These are phyloP conservation scores for Boletus tylopilopsis DNA, from an alignment of 768 basidiomycete species.

Conservation along the genomic window DNA sequence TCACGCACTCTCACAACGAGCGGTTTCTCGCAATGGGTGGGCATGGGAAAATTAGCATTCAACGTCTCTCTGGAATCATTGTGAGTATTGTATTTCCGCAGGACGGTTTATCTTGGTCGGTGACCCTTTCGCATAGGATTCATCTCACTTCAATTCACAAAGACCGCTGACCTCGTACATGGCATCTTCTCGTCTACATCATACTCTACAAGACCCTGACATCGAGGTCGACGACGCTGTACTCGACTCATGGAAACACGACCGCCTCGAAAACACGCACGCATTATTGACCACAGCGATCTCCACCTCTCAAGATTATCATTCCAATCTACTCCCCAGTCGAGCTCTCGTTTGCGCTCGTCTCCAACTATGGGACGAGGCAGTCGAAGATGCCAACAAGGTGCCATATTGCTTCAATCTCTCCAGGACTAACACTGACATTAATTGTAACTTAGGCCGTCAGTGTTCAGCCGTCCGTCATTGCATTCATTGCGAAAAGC, in stretches of 20 bases:
- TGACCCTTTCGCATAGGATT: not conserved
- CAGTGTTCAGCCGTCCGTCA: not conserved
- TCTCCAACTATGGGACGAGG: not conserved
- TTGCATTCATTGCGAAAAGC: not conserved
- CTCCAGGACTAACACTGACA: not conserved
- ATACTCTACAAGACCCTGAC: not conserved
- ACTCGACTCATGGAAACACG: not conserved
- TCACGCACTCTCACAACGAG: not conserved
- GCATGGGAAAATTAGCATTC: not conserved
- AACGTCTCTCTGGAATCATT: not conserved
- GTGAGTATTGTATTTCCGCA: not conserved
- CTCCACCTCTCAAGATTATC: not conserved
- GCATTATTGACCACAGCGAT: not conserved
- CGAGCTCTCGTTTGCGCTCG: not conserved
- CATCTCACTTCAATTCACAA: too few relatives aligned
- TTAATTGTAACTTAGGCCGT: not conserved
- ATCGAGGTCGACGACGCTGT: not conserved
- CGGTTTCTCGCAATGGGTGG: not conserved
- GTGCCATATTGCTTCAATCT: not conserved
- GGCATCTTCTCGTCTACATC: not conserved
- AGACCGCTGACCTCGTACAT: not conserved
- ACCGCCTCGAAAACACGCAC: not conserved
- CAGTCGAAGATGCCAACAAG: not conserved
- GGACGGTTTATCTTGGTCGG: too few relatives aligned
- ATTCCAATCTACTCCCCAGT: not conserved